Evolutionary conservation across 768 basidiomycete species (phyloP).

Genomic region (Pleurotus platypus): DNA sequence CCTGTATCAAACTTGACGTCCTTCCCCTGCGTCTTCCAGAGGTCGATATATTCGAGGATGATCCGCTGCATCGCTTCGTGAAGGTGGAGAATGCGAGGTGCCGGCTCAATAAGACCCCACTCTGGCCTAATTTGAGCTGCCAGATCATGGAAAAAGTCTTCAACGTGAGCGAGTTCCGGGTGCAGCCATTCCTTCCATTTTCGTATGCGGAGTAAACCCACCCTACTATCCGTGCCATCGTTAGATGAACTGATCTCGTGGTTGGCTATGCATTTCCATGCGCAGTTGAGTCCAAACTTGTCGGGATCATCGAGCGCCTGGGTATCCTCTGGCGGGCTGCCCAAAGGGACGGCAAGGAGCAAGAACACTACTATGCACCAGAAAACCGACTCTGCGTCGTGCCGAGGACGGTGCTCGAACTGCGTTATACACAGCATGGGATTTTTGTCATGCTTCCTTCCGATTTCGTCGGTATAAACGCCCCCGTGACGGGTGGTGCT

Average conservation of each 20-base stretch:
- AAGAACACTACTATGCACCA: no score
- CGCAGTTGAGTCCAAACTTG: no score
- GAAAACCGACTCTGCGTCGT: no score
- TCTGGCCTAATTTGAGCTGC: not conserved
- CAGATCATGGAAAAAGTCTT: not conserved
- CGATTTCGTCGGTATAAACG: not conserved
- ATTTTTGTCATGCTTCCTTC: not conserved
- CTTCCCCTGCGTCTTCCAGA: not conserved
- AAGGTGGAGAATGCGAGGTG: not conserved
- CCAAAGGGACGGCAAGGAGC: not conserved
- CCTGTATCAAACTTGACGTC: not conserved
- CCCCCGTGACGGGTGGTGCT: not conserved
- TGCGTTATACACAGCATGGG: not conserved
- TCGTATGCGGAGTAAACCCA: no score
- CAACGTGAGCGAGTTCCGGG: constrained; percentile 2
- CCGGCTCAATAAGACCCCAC: not conserved
- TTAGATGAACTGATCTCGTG: no score
- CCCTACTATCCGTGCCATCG: no score
- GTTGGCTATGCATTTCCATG: no score
- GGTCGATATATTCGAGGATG: not conserved
- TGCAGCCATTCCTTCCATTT: constrained; percentile 5
- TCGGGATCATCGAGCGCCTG: no score
- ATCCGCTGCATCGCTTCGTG: constrained; percentile 10
- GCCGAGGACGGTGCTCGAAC: not conserved
- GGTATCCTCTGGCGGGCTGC: not conserved